These are phyloP conservation scores for Pyrenochaeta sp. DNA, from an alignment of 2,329 filamentous ascomycete species.

Conservation along the genomic window DNA sequence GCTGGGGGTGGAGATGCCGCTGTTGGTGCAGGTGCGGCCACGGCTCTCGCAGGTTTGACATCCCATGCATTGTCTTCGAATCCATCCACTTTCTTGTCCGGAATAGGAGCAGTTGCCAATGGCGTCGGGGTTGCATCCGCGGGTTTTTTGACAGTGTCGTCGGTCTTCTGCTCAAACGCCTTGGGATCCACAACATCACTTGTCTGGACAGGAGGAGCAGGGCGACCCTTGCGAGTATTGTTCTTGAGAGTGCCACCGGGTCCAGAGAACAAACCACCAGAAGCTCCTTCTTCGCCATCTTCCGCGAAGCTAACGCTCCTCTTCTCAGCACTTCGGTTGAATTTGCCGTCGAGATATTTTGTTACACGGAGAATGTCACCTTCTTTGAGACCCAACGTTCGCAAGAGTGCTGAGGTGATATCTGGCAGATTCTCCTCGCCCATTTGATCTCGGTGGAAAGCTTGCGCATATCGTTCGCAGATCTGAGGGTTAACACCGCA, in stretches of 20 bases:
- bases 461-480: slow-evolving; percentile 91
- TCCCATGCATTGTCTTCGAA: slow-evolving; percentile 99
- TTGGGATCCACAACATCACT: slow-evolving; percentile 88
- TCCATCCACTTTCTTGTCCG: slow-evolving; percentile 63
- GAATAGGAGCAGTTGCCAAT: slow-evolving; percentile 56
- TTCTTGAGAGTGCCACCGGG: slow-evolving; percentile 90
- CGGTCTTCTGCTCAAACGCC: slow-evolving; percentile 72
- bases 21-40: slow-evolving; percentile 48
- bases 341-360: slow-evolving; percentile 85
- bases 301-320: slow-evolving; percentile 63
- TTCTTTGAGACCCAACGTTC: slow-evolving; percentile 91
- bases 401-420: slow-evolving; percentile 81
- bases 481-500: slow-evolving; percentile 92
- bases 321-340: slow-evolving; percentile 67
- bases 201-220: slow-evolving; percentile 83
- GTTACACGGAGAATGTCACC: slow-evolving; percentile 97
- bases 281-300: slow-evolving; percentile 65
- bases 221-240: slow-evolving; percentile 91
- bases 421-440: slow-evolving; percentile 91
- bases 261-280: slow-evolving; percentile 87
- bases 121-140: slow-evolving; percentile 59
- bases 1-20: slow-evolving; percentile 50
- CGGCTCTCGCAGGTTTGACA: slow-evolving; percentile 79
- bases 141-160: slow-evolving; percentile 53
- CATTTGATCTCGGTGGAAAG: slow-evolving; percentile 92